Base-by-base conservation (phyloP, 352 stramenopile genomes). In the Peronospora tabacina region DNA sequence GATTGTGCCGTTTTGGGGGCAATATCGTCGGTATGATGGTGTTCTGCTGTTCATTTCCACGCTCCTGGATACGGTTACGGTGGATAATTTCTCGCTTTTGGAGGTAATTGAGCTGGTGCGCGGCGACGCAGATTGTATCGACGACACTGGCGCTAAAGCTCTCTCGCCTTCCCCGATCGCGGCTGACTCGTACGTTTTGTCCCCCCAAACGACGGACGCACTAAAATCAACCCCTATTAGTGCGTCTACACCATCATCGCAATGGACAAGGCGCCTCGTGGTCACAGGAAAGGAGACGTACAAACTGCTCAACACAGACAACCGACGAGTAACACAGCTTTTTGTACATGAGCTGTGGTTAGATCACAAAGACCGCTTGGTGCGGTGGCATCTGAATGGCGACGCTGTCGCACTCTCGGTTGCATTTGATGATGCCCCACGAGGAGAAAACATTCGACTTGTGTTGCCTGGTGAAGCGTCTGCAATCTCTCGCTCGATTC, bases 281-380 rank as follows among this genome's bases (percentile, higher is more conserved):
- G 69, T 92, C 7, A 90, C 81, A 0, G 81, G 81, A 13, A 92
- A 90, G 37, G 81, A 92, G 43, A 92, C 81, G n/a, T 86, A 82
- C 48, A 75, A 72, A 16, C 55, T 92, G 29, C 55, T 78, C 15
- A 75, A 77, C 28, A 72, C 75, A 17, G 59, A 75, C 16, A 70
- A 72, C 10, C 75, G 81, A 7, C 64, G 69, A 0, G 72, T 92
- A 24, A 92, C 81, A 7, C 81, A 92, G 46, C 62, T 92, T 19
- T 91, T 92, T 52, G 81, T 92, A 7, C 81, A 92, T 41, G 81
- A 92, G 36, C 41, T 92, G 3, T 92, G 81, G 81, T 55, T 92
- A 19, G 81, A 92, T 52, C 81, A 88, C 55, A 92, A 92, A 48
- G 66, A 87, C 28, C 72, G 81, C 6, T 62, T 92, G 30, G 81